A percentile compares a stretch with the other conserved stretches of the same genome.
Evolutionary conservation across 305 asterid species (phyloP).

Genomic region (Caryopteris hybrid): DNA sequence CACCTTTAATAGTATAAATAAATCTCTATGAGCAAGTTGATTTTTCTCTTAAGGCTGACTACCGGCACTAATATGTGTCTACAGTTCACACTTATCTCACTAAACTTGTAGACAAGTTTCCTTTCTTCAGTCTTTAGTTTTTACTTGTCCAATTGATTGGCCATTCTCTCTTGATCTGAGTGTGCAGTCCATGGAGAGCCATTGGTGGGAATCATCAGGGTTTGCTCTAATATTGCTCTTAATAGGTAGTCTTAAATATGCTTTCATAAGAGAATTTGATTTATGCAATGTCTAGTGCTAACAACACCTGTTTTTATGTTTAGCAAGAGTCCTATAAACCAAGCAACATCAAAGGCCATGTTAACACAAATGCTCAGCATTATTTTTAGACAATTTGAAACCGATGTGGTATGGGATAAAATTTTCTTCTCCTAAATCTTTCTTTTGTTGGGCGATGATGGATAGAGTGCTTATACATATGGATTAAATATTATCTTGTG

Average conservation of each 20-base stretch:
- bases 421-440: constrained; percentile 5
- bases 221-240: constrained; percentile 92
- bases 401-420: constrained; percentile 60
- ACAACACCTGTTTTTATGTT: constrained; percentile 39
- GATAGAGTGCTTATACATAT: constrained; percentile 1
- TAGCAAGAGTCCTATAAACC: constrained; percentile 97
- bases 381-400: constrained; percentile 74
- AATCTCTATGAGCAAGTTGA: background rate
- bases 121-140: background rate
- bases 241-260: constrained; percentile 64
- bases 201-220: constrained; percentile 82
- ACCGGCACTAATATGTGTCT: constrained; percentile 5
- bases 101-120: constrained; percentile 1
- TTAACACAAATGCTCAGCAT: constrained; percentile 92
- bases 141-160: constrained; percentile 12
- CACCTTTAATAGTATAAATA: background rate
- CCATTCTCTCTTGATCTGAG: constrained; percentile 17
- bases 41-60: background rate
- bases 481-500: constrained; percentile 19
- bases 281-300: constrained; percentile 27
- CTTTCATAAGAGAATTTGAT: constrained; percentile 22
- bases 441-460: constrained; percentile 21
- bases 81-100: constrained; percentile 8
- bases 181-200: constrained; percentile 93
- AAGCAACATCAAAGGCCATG: constrained; percentile 97